Base-by-base conservation (phyloP, 768 basidiomycete genomes). In the Lentinula edodes region DNA sequence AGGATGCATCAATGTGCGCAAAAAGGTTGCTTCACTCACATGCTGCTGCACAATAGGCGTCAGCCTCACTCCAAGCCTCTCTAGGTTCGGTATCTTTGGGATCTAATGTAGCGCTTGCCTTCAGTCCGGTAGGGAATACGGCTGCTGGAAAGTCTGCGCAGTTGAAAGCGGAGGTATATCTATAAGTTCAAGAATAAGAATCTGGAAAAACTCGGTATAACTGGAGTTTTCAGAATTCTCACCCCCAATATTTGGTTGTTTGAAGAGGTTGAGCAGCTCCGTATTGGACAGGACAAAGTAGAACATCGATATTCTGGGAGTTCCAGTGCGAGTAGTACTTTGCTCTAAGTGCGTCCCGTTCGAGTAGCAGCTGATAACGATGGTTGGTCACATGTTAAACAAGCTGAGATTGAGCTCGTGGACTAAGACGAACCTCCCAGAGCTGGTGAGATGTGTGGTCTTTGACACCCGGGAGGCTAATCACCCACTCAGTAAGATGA, bases 81-180 rank as follows among this genome's bases (percentile, higher is more conserved):
- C 62, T 60, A 15, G 45, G 52, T 28, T 43, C 46, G 13, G 46
- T 20, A 7, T 68, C 50, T 48, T 65, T 46, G 18, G 61, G 13
- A 34, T 75, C 74, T 6, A 71, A 4, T 1, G 64, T 45, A 43
- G 74, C 66, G 58, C 74, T 68, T 50, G 61, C 64, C 16, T 62
- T 42, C 23, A 74, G 69, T n/a, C 78, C 77, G 18, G 75, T 77
- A 7, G 79, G 81, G 68, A 82, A 77, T 5, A 79, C 75, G 2
- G 72, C 74, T 1, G 73, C 73, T 0, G 80, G 75, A 56, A 76
- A 80, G 66, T 82, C 81, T 13, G 75, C 66, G 15, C 81, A 64
- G 61, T 82, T 82, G 71, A 75, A 78, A 23, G 76, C 64, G 10
- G 70, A 73, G 0, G 79, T 78, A 59, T 79, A 80, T 6, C 76